These are phyloP conservation scores for Delonix regia DNA, from an alignment of 306 rosid genomes.

Conservation along the genomic window DNA sequence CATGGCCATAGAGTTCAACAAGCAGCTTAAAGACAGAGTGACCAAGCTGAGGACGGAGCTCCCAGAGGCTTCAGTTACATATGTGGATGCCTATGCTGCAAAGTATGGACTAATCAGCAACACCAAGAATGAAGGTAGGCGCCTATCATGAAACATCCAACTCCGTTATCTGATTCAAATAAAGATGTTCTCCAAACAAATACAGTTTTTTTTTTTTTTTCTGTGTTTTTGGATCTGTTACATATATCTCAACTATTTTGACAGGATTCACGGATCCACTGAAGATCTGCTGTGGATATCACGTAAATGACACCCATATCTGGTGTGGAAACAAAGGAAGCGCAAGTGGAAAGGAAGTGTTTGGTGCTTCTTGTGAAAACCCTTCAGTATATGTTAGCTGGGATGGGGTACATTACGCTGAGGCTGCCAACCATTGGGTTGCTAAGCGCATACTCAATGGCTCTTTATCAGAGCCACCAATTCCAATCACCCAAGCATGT, in stretches of 20 bases:
- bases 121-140: slow-evolving; percentile 68
- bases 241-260: neutral
- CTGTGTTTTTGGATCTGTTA: neutral
- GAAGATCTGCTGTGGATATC: slow-evolving; percentile 90
- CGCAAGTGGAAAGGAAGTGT: slow-evolving; percentile 62
- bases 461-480: slow-evolving; percentile 61
- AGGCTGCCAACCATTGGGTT: slow-evolving; percentile 84
- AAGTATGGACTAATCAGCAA: slow-evolving; percentile 77
- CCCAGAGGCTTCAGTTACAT: slow-evolving; percentile 81
- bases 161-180: neutral
- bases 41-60: slow-evolving; percentile 76
- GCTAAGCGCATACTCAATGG: slow-evolving; percentile 72
- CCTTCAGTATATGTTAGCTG: slow-evolving; percentile 65
- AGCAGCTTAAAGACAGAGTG: slow-evolving; percentile 64
- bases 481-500: slow-evolving; percentile 77
- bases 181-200: neutral
- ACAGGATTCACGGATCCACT: slow-evolving; percentile 78
- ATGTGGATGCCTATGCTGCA: slow-evolving; percentile 80
- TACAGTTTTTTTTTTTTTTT: neutral
- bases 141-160: neutral
- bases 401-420: slow-evolving; percentile 94
- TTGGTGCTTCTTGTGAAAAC: slow-evolving; percentile 71
- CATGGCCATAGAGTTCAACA: slow-evolving; percentile 64
- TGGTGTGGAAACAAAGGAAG: slow-evolving; percentile 74
- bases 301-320: slow-evolving; percentile 74